phyloP scores from a whole-genome alignment of 495 filamentous ascomycete genomes.

The Penicillium angulare region DNA sequence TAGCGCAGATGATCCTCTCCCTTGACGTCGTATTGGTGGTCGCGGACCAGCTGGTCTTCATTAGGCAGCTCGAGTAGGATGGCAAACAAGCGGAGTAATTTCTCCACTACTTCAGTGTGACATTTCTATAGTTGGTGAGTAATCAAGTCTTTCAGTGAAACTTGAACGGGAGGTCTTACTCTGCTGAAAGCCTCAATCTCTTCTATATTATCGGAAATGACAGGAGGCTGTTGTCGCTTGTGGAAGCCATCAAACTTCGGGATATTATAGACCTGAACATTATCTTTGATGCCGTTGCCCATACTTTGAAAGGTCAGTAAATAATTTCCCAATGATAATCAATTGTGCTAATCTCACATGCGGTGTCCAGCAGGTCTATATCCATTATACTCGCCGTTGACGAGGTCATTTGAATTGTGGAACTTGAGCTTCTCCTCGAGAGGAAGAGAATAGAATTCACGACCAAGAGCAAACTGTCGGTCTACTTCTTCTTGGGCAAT shows the following conservation, averaged over 20 bases:
- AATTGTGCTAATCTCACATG: constrained; percentile 25
- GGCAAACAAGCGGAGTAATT: constrained; percentile 51
- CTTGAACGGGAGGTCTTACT: constrained; percentile 19
- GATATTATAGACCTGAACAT: constrained; percentile 52
- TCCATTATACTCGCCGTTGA: constrained; percentile 38
- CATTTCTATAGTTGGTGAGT: constrained; percentile 36
- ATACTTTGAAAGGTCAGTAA: constrained; percentile 23
- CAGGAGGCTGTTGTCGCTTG: constrained; percentile 34
- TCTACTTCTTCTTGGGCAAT: constrained; percentile 55
- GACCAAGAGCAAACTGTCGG: constrained; percentile 55
- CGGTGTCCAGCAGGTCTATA: constrained; percentile 46
- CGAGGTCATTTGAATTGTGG: constrained; percentile 31
- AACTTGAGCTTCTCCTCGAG: constrained; percentile 56
- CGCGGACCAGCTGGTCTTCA: constrained; percentile 46
- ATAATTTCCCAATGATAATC: background rate
- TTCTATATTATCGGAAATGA: constrained; percentile 29
- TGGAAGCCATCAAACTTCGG: constrained; percentile 50
- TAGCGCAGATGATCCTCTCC: constrained; percentile 52
- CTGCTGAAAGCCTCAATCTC: constrained; percentile 45
- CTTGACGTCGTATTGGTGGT: constrained; percentile 47
- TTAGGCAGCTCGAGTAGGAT: constrained; percentile 50
- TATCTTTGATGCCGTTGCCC: constrained; percentile 46
- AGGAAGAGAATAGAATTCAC: constrained; percentile 53
- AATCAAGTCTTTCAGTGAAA: background rate
- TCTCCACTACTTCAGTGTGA: constrained; percentile 48